Conservation (phyloP, 805 yeast genomes). For the Nakazawaea pomicola region DNA sequence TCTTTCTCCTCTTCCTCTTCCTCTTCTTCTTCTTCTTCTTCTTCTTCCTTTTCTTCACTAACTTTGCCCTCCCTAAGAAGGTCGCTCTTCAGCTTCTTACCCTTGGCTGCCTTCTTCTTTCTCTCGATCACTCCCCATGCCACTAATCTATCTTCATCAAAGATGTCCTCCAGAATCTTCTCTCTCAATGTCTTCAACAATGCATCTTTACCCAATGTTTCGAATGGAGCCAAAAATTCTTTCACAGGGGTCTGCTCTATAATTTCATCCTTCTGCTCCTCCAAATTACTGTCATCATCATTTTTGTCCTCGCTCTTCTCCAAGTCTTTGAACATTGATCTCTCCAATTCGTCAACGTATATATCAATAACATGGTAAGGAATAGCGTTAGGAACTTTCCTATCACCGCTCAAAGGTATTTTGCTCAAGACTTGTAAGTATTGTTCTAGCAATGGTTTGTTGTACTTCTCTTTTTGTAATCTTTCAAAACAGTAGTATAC, state of each 20-base stretch:
- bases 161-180: slow-evolving; percentile 60
- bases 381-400: slow-evolving; percentile 63
- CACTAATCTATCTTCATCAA: slow-evolving; percentile 56
- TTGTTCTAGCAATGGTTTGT: slow-evolving; percentile 34
- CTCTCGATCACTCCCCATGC: slow-evolving; percentile 54
- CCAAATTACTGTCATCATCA: too few species aligned
- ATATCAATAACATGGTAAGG: slow-evolving; percentile 85
- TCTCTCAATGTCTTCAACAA: slow-evolving; percentile 59
- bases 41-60: slow-evolving; percentile 25
- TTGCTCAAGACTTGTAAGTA: slow-evolving; percentile 40
- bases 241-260: slow-evolving; percentile 47
- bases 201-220: slow-evolving; percentile 40
- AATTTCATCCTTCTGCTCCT: slow-evolving; percentile 23
- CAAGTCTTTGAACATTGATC: slow-evolving; percentile 46
- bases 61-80: slow-evolving; percentile 17
- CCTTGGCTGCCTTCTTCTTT: slow-evolving; percentile 16
- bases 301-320: slow-evolving; percentile 42
- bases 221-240: slow-evolving; percentile 56
- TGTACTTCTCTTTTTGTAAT: slow-evolving; percentile 52
- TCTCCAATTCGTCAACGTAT: slow-evolving; percentile 77
- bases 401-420: slow-evolving; percentile 53
- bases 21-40: slow-evolving; percentile 22
- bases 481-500: slow-evolving; percentile 59
- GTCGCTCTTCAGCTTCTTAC: slow-evolving; percentile 12
- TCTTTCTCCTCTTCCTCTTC: slow-evolving; percentile 25